Conservation (phyloP, 768 basidiomycete species). For the Cystofilobasidium capitatum region DNA sequence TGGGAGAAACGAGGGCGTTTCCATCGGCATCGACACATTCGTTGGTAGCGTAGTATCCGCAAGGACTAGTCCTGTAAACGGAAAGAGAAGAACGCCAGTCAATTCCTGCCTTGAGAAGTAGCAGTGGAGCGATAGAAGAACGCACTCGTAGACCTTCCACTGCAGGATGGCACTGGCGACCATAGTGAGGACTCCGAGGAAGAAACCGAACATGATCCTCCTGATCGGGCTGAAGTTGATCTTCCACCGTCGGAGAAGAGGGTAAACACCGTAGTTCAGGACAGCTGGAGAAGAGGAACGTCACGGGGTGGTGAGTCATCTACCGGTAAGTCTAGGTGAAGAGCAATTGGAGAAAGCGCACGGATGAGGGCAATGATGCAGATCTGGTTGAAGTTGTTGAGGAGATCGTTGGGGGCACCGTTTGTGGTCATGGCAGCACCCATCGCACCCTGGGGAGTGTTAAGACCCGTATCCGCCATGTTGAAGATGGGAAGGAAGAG, state of each 20-base stretch:
- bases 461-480: slow-evolving; percentile 32
- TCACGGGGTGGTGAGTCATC: not conserved
- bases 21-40: not conserved
- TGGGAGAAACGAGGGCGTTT: not conserved
- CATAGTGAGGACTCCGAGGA: slow-evolving; percentile 29
- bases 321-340: not conserved
- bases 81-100: too few relatives aligned
- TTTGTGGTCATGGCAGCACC: slow-evolving; percentile 35
- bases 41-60: slow-evolving; percentile 34
- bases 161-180: slow-evolving; percentile 37
- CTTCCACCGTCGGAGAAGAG: slow-evolving; percentile 31
- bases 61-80: too few relatives aligned
- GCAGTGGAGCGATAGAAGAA: too few relatives aligned
- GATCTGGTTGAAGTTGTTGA: slow-evolving; percentile 37
- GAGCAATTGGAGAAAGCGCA: too few relatives aligned
- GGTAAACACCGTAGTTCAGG: slow-evolving; percentile 36
- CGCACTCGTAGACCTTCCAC: too few relatives aligned
- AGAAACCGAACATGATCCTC: slow-evolving; percentile 16
- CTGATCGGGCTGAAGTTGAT: slow-evolving; percentile 34
- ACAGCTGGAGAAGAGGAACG: slow-evolving; percentile 31
- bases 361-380: too few relatives aligned
- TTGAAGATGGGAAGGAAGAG: slow-evolving; percentile 34
- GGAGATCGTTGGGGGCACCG: slow-evolving; percentile 37
- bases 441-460: slow-evolving; percentile 10
- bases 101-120: too few relatives aligned